Percentiles rank a stretch among this genome's conserved stretches.
Evolutionary conservation across 371 early-diverging fungal genomes (phyloP).

Genomic region (Capniomyces stellatus): DNA sequence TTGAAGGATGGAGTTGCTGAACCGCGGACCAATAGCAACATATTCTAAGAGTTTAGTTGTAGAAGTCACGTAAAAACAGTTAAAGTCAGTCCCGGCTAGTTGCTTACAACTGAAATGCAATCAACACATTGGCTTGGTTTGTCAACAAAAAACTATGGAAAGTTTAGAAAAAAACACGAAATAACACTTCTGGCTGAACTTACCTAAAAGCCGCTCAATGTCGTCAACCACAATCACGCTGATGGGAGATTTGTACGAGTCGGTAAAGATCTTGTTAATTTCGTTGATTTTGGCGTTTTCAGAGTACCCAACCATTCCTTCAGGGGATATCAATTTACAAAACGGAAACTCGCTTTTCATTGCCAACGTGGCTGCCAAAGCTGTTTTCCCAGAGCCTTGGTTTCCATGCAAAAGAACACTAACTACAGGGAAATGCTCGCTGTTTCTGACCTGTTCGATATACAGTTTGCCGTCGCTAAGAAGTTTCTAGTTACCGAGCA

Average conservation of each 20-base stretch:
- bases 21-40: conserved; percentile 96
- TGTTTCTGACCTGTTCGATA: conserved; percentile 72
- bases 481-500: conserved; percentile 11
- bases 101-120: no score
- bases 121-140: no score
- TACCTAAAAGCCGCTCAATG: conserved; percentile 93
- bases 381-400: conserved; percentile 93
- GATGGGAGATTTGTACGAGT: conserved; percentile 94
- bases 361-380: conserved; percentile 93
- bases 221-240: conserved; percentile 95
- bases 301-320: conserved; percentile 88
- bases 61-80: no score
- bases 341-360: conserved; percentile 92
- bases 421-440: conserved; percentile 67
- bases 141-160: no score
- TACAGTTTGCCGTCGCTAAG: conserved; percentile 64
- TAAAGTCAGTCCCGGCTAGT: no score
- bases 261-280: conserved; percentile 87
- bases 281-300: conserved; percentile 85
- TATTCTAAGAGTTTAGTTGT: no score
- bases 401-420: conserved; percentile 80
- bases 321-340: conserved; percentile 96
- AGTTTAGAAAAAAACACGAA: no score
- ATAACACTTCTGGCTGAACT: no score
- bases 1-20: conserved; percentile 93